A percentile compares a stretch with the other conserved stretches of the same genome.
Evolutionary conservation across 2,329 filamentous ascomycete species (phyloP).

Genomic region (Camillea tinctor): DNA sequence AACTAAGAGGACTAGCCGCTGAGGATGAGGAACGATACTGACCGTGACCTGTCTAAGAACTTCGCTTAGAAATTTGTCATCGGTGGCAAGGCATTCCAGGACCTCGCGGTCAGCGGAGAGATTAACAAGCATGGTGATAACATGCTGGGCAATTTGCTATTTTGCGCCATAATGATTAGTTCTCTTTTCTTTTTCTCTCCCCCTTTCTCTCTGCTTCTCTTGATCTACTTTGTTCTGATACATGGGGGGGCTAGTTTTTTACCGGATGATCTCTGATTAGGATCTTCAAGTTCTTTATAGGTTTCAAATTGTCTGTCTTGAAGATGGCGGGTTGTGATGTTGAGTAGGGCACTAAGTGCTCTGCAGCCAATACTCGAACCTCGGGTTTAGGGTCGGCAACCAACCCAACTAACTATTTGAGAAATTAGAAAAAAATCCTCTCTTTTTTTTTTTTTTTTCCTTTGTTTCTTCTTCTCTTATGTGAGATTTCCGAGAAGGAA

Average conservation of each 20-base stretch:
- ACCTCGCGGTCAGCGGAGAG: constrained; percentile 75
- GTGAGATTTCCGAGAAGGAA: too few species aligned
- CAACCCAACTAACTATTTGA: constrained; percentile 80
- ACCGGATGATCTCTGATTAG: constrained; percentile 81
- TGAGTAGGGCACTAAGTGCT: constrained; percentile 84
- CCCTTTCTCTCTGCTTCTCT: too few species aligned
- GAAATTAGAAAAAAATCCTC: constrained; percentile 7
- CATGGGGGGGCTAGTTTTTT: constrained; percentile 36
- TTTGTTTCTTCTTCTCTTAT: too few species aligned
- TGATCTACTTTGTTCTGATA: background rate
- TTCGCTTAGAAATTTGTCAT: constrained; percentile 77
- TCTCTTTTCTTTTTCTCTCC: background rate
- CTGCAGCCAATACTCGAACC: constrained; percentile 80
- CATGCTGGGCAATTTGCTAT: constrained; percentile 89
- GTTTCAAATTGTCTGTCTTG: constrained; percentile 74
- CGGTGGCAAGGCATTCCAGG: constrained; percentile 68
- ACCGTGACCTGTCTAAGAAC: constrained; percentile 74
- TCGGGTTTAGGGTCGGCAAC: constrained; percentile 89
- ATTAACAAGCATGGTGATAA: constrained; percentile 86
- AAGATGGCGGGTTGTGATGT: constrained; percentile 74
- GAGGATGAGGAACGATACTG: constrained; percentile 35
- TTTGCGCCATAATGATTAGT: constrained; percentile 10
- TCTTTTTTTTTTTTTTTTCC: constrained; percentile 1
- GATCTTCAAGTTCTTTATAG: constrained; percentile 84
- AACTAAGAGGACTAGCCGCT: constrained; percentile 7